Percentiles rank a stretch among this genome's conserved stretches.
These are phyloP conservation scores for Alternaria infectoria DNA, from an alignment of 2,329 filamentous ascomycete species.

Conservation along the genomic window DNA sequence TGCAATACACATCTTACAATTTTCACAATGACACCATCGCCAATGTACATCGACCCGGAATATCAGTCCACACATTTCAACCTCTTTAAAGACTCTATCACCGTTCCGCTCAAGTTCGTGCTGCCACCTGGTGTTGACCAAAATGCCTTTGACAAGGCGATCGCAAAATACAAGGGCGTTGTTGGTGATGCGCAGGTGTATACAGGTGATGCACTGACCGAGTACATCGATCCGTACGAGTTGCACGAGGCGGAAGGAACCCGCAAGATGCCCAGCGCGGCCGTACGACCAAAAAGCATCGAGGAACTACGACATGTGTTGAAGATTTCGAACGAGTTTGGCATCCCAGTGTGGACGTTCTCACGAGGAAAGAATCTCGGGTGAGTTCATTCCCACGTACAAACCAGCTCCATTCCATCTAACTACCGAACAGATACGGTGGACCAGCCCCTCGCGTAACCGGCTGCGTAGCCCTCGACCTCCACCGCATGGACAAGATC, in stretches of 20 bases:
- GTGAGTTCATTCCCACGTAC: constrained; percentile 22
- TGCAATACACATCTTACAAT: neutral
- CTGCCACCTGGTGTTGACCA: constrained; percentile 51
- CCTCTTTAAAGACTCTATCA: constrained; percentile 52
- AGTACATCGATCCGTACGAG: constrained; percentile 58
- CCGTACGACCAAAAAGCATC: constrained; percentile 46
- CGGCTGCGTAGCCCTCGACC: constrained; percentile 43
- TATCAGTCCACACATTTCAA: constrained; percentile 53
- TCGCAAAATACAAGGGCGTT: constrained; percentile 42
- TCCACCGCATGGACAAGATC: constrained; percentile 53
- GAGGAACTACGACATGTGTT: constrained; percentile 33
- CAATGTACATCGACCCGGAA: constrained; percentile 47
- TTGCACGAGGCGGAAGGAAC: constrained; percentile 49
- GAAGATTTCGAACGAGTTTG: constrained; percentile 32
- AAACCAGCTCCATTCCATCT: neutral
- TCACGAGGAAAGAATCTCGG: constrained; percentile 45
- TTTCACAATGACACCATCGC: constrained; percentile 18
- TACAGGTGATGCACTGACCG: constrained; percentile 46
- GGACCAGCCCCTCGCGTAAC: constrained; percentile 45
- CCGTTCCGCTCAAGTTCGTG: constrained; percentile 44
- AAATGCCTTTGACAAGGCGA: constrained; percentile 48
- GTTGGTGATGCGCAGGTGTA: constrained; percentile 52
- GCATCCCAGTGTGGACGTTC: constrained; percentile 42
- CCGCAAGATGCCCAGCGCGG: constrained; percentile 53
- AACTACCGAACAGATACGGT: constrained; percentile 27